These are phyloP conservation scores for Kuraishia borneana DNA, from an alignment of 805 yeast species.

Conservation along the genomic window DNA sequence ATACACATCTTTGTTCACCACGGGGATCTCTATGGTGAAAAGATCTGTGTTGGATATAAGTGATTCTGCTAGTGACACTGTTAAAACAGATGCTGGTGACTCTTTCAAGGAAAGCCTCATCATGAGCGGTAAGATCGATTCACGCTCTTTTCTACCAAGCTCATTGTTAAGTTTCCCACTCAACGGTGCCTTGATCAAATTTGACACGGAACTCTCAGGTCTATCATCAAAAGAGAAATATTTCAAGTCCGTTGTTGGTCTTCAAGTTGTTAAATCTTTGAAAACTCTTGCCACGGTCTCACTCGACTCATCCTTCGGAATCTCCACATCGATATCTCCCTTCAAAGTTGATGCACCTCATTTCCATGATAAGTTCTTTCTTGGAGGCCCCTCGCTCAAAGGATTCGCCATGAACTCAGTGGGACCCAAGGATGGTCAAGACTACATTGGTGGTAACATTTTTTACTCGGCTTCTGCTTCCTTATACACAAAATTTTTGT, in stretches of 20 bases:
- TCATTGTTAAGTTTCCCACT: conserved; percentile 30
- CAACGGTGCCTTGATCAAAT: conserved; percentile 27
- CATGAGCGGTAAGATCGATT: conserved; percentile 29
- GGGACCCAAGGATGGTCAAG: conserved; percentile 46
- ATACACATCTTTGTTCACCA: conserved; percentile 15
- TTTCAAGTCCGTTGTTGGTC: conserved; percentile 21
- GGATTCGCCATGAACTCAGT: conserved; percentile 60
- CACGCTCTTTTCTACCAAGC: conserved; percentile 24
- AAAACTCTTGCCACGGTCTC: conserved; percentile 37
- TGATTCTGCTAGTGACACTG: conserved; percentile 42
- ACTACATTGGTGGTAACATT: conserved; percentile 58
- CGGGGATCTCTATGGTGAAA: conserved; percentile 50
- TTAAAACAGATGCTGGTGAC: conserved; percentile 52
- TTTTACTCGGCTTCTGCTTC: conserved; percentile 47
- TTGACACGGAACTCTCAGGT: conserved; percentile 35
- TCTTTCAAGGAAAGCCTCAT: conserved; percentile 45
- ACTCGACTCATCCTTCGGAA: conserved; percentile 42
- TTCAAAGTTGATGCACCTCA: conserved; percentile 29
- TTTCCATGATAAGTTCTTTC: conserved; percentile 67
- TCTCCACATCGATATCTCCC: conserved; percentile 29
- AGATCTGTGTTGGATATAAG: conserved; percentile 41
- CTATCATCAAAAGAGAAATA: conserved; percentile 18
- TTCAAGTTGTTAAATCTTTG: conserved; percentile 24
- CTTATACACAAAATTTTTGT: conserved; percentile 51
- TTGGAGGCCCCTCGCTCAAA: conserved; percentile 72